These are phyloP conservation scores for Apiospora saccharicola DNA, from an alignment of 2,329 filamentous ascomycete species.

Conservation along the genomic window DNA sequence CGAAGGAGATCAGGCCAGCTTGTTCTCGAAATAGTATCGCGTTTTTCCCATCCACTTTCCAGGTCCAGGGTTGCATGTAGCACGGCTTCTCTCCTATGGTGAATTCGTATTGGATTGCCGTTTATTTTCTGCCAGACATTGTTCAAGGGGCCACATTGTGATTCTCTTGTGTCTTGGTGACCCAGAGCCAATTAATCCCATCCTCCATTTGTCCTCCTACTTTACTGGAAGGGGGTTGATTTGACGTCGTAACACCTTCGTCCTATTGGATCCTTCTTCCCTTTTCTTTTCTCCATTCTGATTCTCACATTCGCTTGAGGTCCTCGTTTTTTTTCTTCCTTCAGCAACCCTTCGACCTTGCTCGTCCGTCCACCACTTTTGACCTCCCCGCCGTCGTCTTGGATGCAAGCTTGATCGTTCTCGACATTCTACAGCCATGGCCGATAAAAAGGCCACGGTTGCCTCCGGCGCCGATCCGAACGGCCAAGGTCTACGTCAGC, in stretches of 20 bases:
- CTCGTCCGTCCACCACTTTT: slow-evolving; percentile 24
- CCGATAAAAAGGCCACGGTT: slow-evolving; percentile 61
- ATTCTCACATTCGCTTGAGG: slow-evolving; percentile 28
- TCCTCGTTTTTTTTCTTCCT: slow-evolving; percentile 25
- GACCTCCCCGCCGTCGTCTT: slow-evolving; percentile 20
- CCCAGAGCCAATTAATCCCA: slow-evolving; percentile 17
- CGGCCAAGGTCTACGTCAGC: slow-evolving; percentile 63
- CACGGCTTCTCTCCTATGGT: slow-evolving; percentile 8
- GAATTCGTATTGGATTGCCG: slow-evolving; percentile 19
- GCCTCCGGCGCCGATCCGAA: slow-evolving; percentile 66
- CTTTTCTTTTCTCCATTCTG: slow-evolving; percentile 16
- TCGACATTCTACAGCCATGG: slow-evolving; percentile 50
- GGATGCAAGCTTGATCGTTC: slow-evolving; percentile 8
- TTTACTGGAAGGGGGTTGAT: slow-evolving; percentile 21
- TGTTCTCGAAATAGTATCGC: slow-evolving; percentile 21
- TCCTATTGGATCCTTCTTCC: slow-evolving; percentile 13
- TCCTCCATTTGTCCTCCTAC: slow-evolving; percentile 18
- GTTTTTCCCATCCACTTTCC: slow-evolving; percentile 17
- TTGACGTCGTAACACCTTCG: slow-evolving; percentile 10
- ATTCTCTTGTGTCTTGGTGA: slow-evolving; percentile 21
- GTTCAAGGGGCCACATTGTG: slow-evolving; percentile 18
- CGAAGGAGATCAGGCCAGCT: slow-evolving; percentile 14
- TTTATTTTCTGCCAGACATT: slow-evolving; percentile 21
- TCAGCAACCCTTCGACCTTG: background rate
- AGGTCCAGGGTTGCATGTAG: slow-evolving; percentile 13